A percentile compares a stretch with the other conserved stretches of the same genome.
Conservation (phyloP, 2,329 filamentous ascomycete species). For the Zymoseptoria brevis region DNA sequence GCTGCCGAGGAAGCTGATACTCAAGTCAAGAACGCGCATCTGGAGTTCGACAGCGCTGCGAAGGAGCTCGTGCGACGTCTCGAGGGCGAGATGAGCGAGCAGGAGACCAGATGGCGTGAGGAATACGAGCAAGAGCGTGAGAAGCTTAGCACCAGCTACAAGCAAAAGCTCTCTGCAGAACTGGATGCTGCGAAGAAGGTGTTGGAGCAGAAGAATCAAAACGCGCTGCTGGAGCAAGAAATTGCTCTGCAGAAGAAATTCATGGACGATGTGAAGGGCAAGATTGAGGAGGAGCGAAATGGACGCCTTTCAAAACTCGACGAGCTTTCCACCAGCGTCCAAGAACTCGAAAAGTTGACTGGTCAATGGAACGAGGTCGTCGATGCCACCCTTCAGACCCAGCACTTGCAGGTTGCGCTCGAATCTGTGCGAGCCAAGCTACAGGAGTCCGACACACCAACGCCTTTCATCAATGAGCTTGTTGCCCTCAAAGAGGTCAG, state of each 20-base stretch:
- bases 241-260: conserved; percentile 82
- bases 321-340: conserved; percentile 68
- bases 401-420: conserved; percentile 91
- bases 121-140: conserved; percentile 86
- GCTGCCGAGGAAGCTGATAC: conserved; percentile 64
- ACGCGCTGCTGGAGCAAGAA: conserved; percentile 83
- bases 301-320: conserved; percentile 79
- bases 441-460: conserved; percentile 62
- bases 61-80: conserved; percentile 83
- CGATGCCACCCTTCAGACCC: conserved; percentile 82
- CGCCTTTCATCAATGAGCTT: conserved; percentile 82
- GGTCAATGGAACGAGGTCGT: conserved; percentile 85
- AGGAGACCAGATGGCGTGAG: conserved; percentile 74
- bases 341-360: conserved; percentile 79
- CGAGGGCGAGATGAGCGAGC: conserved; percentile 70
- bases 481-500: conserved; percentile 88
- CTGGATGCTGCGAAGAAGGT: conserved; percentile 71
- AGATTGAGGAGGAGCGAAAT: conserved; percentile 81
- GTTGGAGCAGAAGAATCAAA: conserved; percentile 73
- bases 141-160: conserved; percentile 67
- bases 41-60: conserved; percentile 79
- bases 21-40: conserved; percentile 62
- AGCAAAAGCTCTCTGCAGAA: conserved; percentile 69
- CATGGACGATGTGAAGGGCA: conserved; percentile 64
- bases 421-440: conserved; percentile 84